Percentiles rank a stretch among this genome's conserved stretches.
phyloP scores from a whole-genome alignment of 2,329 filamentous ascomycete species.

The Coniella lustricola region DNA sequence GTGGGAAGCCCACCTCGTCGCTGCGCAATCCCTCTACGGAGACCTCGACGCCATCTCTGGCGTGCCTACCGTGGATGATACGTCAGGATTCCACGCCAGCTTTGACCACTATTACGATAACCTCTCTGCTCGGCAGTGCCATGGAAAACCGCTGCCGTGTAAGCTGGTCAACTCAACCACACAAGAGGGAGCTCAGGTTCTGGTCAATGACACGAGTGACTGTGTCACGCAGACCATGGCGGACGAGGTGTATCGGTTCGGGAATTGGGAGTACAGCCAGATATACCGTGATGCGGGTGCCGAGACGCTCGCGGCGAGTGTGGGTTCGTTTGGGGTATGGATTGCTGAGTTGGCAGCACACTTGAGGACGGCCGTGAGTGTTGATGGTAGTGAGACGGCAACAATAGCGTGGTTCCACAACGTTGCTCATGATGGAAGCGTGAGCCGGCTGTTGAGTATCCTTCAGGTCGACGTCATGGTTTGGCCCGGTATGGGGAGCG shows the following conservation, averaged over 20 bases:
- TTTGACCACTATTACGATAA: slow-evolving; percentile 86
- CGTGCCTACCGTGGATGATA: slow-evolving; percentile 42
- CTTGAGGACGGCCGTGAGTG: slow-evolving; percentile 46
- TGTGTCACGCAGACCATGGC: slow-evolving; percentile 60
- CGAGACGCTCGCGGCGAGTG: slow-evolving; percentile 52
- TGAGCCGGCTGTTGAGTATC: slow-evolving; percentile 60
- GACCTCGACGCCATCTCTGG: slow-evolving; percentile 63
- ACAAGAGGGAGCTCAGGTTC: slow-evolving; percentile 20
- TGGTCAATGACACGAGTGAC: slow-evolving; percentile 32
- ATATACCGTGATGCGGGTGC: slow-evolving; percentile 62
- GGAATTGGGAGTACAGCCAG: slow-evolving; percentile 74
- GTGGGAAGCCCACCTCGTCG: slow-evolving; percentile 60
- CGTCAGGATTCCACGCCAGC: slow-evolving; percentile 56
- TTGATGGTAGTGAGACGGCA: too few species aligned
- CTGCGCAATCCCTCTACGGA: slow-evolving; percentile 46
- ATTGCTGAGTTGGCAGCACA: slow-evolving; percentile 63
- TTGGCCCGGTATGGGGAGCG: slow-evolving; percentile 77
- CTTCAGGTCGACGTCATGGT: slow-evolving; percentile 71
- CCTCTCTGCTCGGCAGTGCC: slow-evolving; percentile 70
- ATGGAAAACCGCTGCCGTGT: slow-evolving; percentile 66
- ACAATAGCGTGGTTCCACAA: slow-evolving; percentile 60
- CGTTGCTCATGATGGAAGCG: slow-evolving; percentile 70
- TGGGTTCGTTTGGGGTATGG: slow-evolving; percentile 63
- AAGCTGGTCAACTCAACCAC: slow-evolving; percentile 31
- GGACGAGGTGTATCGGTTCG: slow-evolving; percentile 66